Percentiles rank a stretch among this genome's conserved stretches.
phyloP scores from a whole-genome alignment of 108 stramenopile genomes.

The Aurantiochytrium sp. region DNA sequence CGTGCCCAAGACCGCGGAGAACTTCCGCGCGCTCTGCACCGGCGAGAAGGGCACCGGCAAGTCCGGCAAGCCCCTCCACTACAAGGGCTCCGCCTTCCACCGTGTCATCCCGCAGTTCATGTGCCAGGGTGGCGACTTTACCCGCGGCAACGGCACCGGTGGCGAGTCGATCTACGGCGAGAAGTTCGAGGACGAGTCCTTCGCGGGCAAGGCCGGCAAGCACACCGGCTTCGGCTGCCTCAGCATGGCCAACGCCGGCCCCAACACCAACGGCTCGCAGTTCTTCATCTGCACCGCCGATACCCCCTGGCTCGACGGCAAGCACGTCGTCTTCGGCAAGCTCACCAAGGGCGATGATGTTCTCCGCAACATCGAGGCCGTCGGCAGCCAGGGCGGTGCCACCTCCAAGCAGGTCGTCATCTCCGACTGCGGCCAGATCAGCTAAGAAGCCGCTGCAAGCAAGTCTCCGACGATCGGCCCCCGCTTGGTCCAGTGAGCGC shows the following conservation, averaged over 20 bases:
- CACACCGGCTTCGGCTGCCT: constrained; percentile 78
- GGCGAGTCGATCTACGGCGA: constrained; percentile 80
- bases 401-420: constrained; percentile 68
- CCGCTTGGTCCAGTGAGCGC: no score
- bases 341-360: constrained; percentile 78
- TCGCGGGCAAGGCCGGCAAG: constrained; percentile 66
- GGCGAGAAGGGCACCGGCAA: constrained; percentile 74
- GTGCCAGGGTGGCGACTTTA: constrained; percentile 75
- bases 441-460: background rate
- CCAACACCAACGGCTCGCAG: constrained; percentile 78
- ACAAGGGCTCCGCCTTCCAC: constrained; percentile 84
- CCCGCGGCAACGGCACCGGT: constrained; percentile 75
- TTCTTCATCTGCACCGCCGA: constrained; percentile 87
- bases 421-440: constrained; percentile 74
- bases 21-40: constrained; percentile 88
- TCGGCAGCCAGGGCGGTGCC: constrained; percentile 66
- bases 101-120: constrained; percentile 82
- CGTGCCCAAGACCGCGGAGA: constrained; percentile 93
- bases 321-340: constrained; percentile 79
- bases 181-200: constrained; percentile 38
- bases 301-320: constrained; percentile 88
- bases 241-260: constrained; percentile 81
- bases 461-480: no score
- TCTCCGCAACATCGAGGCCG: constrained; percentile 73
- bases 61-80: constrained; percentile 74